These are phyloP conservation scores for Omphalotus guepiniiformis DNA, from an alignment of 768 basidiomycete genomes.

Conservation along the genomic window DNA sequence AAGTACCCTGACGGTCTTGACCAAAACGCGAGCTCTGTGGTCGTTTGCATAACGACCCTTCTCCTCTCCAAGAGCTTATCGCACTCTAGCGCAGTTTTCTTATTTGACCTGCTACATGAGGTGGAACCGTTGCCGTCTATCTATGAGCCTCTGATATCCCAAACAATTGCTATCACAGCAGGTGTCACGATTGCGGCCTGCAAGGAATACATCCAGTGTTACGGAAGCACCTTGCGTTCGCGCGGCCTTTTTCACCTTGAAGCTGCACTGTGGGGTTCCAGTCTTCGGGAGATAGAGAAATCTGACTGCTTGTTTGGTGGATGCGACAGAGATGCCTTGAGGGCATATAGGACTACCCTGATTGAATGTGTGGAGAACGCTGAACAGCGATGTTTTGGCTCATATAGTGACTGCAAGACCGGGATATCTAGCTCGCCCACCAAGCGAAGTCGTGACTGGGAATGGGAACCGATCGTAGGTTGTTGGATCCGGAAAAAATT, in stretches of 20 bases:
- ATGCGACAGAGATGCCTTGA: slow-evolving; percentile 21
- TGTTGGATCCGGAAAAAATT: slow-evolving; percentile 42
- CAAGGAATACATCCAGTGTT: background rate
- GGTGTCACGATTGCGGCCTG: slow-evolving; percentile 2
- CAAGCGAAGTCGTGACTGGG: slow-evolving; percentile 28
- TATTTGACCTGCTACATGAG: slow-evolving; percentile 23
- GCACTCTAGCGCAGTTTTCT: background rate
- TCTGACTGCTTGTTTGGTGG: slow-evolving; percentile 18
- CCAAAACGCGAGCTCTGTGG: background rate
- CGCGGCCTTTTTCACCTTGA: slow-evolving; percentile 37
- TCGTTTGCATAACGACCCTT: slow-evolving; percentile 4
- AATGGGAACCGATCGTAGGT: slow-evolving; percentile 44
- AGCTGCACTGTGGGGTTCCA: slow-evolving; percentile 50
- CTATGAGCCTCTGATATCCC: slow-evolving; percentile 17
- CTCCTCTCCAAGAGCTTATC: background rate
- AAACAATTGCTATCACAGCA: background rate
- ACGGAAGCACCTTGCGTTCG: slow-evolving; percentile 23
- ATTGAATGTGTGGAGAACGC: slow-evolving; percentile 48
- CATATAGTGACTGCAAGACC: slow-evolving; percentile 5
- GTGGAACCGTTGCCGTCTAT: slow-evolving; percentile 22
- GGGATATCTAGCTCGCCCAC: slow-evolving; percentile 7
- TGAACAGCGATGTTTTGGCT: slow-evolving; percentile 43
- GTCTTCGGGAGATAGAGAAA: slow-evolving; percentile 42
- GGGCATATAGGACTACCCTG: slow-evolving; percentile 33
- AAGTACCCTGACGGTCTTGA: background rate